A percentile compares a stretch with the other conserved stretches of the same genome.
These are phyloP conservation scores for Geotrichum phurueaensis DNA, from an alignment of 1,139 yeast genomes.

Conservation along the genomic window DNA sequence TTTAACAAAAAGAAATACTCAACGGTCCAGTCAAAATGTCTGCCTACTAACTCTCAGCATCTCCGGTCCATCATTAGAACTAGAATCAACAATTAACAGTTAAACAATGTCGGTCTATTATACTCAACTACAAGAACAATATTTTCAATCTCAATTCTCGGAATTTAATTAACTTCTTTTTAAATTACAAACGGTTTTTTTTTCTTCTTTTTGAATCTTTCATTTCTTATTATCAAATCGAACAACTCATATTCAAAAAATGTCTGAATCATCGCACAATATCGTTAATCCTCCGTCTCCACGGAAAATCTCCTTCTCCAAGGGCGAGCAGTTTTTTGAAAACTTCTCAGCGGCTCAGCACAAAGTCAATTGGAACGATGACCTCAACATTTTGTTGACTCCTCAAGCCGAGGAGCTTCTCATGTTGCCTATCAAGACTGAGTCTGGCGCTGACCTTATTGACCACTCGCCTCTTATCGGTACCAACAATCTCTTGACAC, in stretches of 20 bases:
- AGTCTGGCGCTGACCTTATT: neutral
- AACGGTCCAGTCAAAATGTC: slow-evolving; percentile 2
- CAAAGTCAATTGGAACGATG: neutral
- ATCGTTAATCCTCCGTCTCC: neutral
- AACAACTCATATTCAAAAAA: neutral
- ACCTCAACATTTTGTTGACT: slow-evolving; percentile 1
- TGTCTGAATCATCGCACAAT: neutral
- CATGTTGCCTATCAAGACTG: slow-evolving; percentile 3
- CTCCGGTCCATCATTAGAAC: neutral
- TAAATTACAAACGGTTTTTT: neutral
- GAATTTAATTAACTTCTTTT: neutral
- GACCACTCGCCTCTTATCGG: neutral
- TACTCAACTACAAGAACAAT: slow-evolving; percentile 5
- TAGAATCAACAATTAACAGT: neutral
- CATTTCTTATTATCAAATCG: neutral
- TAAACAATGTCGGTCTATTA: neutral
- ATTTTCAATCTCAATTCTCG: slow-evolving; percentile 3
- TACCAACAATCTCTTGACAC: slow-evolving; percentile 16
- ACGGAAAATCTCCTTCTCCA: slow-evolving; percentile 3
- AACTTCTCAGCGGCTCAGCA: slow-evolving; percentile 10
- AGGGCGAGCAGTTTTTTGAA: slow-evolving; percentile 13
- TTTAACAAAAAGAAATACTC: neutral
- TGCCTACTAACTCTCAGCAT: slow-evolving; percentile 1
- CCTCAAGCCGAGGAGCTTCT: slow-evolving; percentile 11
- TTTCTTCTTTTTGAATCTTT: neutral